These are phyloP conservation scores for Coemansia pectinata DNA, from an alignment of 192 early-diverging fungal species.

Conservation along the genomic window DNA sequence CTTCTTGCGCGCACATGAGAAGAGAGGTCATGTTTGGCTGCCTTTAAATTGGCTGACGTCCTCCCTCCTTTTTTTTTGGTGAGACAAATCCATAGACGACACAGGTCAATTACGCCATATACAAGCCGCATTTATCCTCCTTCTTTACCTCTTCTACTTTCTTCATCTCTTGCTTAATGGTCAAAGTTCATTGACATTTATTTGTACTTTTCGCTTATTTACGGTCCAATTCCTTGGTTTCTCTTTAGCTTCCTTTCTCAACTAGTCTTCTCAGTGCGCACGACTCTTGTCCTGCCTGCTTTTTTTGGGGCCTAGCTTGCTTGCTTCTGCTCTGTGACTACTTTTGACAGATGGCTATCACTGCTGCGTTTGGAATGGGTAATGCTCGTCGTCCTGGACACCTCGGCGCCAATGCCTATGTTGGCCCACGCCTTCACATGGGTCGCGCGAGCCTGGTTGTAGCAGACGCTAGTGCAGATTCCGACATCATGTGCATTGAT, in stretches of 20 bases:
- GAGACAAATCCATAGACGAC: background rate
- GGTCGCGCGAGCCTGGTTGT: constrained; percentile 1
- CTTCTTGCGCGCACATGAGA: background rate
- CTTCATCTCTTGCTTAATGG: background rate
- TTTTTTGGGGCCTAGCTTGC: background rate
- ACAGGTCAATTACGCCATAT: background rate
- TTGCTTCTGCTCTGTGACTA: background rate
- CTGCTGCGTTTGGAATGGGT: constrained; percentile 36
- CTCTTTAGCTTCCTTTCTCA: background rate
- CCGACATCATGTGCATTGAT: constrained; percentile 7
- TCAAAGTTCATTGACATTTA: background rate
- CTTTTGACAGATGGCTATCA: constrained; percentile 24
- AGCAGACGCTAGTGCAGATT: background rate
- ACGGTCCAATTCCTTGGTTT: background rate
- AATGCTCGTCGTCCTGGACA: background rate
- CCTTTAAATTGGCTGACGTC: constrained; percentile 3
- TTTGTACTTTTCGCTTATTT: background rate
- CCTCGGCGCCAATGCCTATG: background rate
- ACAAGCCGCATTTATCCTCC: background rate
- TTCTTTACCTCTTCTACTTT: background rate
- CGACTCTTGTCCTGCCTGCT: background rate
- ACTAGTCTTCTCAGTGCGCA: background rate
- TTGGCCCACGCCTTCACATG: constrained; percentile 8
- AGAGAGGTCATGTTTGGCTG: constrained; percentile 3
- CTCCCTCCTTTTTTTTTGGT: background rate